Percentiles rank a stretch among this genome's conserved stretches.
Evolutionary conservation across 768 basidiomycete species (phyloP).

Genomic region (Phanerochaete carnosa): DNA sequence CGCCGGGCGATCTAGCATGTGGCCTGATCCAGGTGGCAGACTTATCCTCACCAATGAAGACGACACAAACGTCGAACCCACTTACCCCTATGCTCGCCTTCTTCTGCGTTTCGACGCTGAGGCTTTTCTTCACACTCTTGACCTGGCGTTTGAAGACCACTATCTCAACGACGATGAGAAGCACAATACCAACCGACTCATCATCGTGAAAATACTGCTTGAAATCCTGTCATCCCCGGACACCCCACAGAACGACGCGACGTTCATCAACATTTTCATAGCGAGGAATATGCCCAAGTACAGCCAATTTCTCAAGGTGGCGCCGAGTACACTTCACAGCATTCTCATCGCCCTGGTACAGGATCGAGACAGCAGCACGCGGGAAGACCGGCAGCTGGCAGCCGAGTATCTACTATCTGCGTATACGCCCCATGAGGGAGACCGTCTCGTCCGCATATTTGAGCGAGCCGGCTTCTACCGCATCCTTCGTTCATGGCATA

Average conservation of each 20-base stretch:
- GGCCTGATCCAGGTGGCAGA: conserved; percentile 76
- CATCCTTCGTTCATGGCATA: conserved; percentile 80
- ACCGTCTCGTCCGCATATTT: conserved; percentile 66
- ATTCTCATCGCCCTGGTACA: conserved; percentile 77
- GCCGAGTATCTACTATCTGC: conserved; percentile 90
- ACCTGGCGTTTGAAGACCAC: conserved; percentile 91
- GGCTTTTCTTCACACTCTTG: conserved; percentile 88
- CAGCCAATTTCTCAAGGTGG: conserved; percentile 71
- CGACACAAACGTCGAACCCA: conserved; percentile 72
- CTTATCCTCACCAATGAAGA: conserved; percentile 75
- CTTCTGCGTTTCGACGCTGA: conserved; percentile 90
- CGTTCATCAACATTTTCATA: conserved; percentile 92
- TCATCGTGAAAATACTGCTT: conserved; percentile 79
- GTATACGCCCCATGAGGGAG: conserved; percentile 81
- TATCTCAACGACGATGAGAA: conserved; percentile 76
- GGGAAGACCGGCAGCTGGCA: conserved; percentile 93
- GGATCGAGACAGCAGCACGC: conserved; percentile 71
- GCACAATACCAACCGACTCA: conserved; percentile 65
- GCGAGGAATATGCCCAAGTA: conserved; percentile 97
- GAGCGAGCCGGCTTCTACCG: conserved; percentile 86
- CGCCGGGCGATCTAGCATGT: conserved; percentile 71
- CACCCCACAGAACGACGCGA: conserved; percentile 59
- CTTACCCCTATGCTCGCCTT: conserved; percentile 86
- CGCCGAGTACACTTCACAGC: conserved; percentile 64
- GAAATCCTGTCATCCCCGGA: conserved; percentile 64